Base-by-base conservation (phyloP, 1,284 basidiomycete species). In the Ceratorhiza oryzae-sativae region DNA sequence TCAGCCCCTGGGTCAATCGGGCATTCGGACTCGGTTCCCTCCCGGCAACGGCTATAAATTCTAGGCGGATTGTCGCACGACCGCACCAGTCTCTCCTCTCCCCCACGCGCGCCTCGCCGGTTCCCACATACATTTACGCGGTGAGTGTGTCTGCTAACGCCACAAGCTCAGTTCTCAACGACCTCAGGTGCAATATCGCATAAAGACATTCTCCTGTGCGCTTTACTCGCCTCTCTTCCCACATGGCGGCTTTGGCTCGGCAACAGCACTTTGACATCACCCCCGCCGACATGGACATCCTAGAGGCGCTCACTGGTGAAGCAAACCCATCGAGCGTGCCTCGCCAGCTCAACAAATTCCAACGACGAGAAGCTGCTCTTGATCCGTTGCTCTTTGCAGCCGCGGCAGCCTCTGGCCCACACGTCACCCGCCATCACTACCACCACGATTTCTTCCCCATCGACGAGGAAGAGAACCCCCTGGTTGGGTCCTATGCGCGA, bases 371-470 rank as follows among this genome's bases (percentile, higher is more conserved):
- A 78, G 86, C 88, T 13, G 86, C 86, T 0, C 83, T 93, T 51
- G 90, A 93, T 76, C 88, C 90, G 20, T 82, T 93, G 3, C 81
- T 93, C 61, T 85, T 93, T 63, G 90, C 90, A 36, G 88, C 88
- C 0, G 89, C 86, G 12, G 84, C 86, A 12, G 87, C 89, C 1
- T 89, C 89, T 0, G 88, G 88, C 25, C 89, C 89, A 6, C 86
- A 90, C 75, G 84, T 89, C 67, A 92, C 91, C 42, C 85, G 90
- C 42, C 91, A 93, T 77, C 91, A 93, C 78, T 90, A 90, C 77
- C 83, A 86, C 65, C 89, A 90, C 76, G 86, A 89, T 76, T 90
- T 90, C 79, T 88, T 88, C 76, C 88, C 88, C 2, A 86, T 83
- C 0, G 83, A 56, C 25, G 67, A 72, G 13, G 60, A 62, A 34